Evolutionary conservation across 2,329 filamentous ascomycete species (phyloP), one percentile per base, ranked within the genome.

Genomic region (Fusarium devonianum): DNA sequence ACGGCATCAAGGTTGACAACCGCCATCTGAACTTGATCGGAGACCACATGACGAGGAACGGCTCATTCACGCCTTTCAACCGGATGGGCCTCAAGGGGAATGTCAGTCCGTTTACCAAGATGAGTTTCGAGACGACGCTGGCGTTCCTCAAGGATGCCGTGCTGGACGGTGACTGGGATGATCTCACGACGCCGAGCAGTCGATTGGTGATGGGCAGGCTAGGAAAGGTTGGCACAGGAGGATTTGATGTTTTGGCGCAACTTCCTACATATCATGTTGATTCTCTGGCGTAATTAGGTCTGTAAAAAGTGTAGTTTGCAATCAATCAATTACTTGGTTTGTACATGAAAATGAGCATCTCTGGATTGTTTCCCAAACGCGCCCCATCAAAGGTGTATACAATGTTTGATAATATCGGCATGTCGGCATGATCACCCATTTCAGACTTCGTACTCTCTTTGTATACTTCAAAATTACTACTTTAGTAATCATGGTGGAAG

Each of bases 41-140:
- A 35, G 94, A 99, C 71, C 91, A 91, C 71, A 99, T 99, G 94
- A 99, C 94, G n/a, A 84, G 93, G 42, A 87, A 86, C 51, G 94
- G 94, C 60, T 86, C 85, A 2, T 99, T 95, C 75, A 89, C 86
- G 36, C 87, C 94, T 1, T 99, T 99, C 76, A 96, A 90, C 74
- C 88, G 94, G 37, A 95, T 90, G 68, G 94, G 93, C 1, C 78
- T 99, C 53, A 86, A 85, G 68, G 86, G 89, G 58, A 92, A 90
- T 66, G 87, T 93, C 19, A 92, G 87, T 60, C 92, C 94, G 0
- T 93, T 99, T 64, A 93, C 94, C 74, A 97, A 97, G 81, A 97
- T 97, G 93, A 96, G 90, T 71, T 99, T 97, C 75, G 94, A 99
- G 81, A 99, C 94, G 4, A 99, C 94, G 3, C 83, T 97, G 28